phyloP scores from a whole-genome alignment of 1,139 yeast genomes.

The Blastobotrys persicus region DNA sequence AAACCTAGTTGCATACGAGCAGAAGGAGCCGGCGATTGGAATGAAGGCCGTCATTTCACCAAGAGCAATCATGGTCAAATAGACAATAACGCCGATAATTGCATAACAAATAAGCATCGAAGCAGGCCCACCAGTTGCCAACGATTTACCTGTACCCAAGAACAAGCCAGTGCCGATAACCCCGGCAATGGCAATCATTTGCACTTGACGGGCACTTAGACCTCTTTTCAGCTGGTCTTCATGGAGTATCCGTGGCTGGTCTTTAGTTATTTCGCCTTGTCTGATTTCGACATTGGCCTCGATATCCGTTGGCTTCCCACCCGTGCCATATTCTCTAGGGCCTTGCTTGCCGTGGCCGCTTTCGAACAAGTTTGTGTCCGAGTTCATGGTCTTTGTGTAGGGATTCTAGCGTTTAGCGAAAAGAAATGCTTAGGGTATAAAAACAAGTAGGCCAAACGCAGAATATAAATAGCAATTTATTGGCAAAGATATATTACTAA shows the following conservation, averaged over 20 bases:
- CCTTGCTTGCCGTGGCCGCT: not conserved
- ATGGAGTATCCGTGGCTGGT: constrained; percentile 6
- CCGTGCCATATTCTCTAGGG: not conserved
- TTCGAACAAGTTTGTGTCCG: not conserved
- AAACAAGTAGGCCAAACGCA: too few relatives aligned
- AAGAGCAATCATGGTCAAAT: constrained; percentile 53
- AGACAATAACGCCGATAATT: constrained; percentile 52
- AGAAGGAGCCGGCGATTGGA: constrained; percentile 63
- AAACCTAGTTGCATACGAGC: constrained; percentile 57
- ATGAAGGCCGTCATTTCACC: constrained; percentile 65
- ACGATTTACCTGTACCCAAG: constrained; percentile 52
- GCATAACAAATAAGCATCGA: constrained; percentile 49
- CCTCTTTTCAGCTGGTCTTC: constrained; percentile 39
- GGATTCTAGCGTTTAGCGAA: not conserved
- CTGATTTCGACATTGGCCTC: constrained; percentile 1
- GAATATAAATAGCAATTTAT: too few relatives aligned
- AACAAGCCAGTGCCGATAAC: constrained; percentile 57
- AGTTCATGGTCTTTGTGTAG: not conserved
- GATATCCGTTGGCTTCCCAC: not conserved
- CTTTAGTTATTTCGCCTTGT: constrained; percentile 10
- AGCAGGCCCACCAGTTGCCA: constrained; percentile 56
- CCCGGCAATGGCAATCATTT: constrained; percentile 42
- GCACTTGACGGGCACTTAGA: constrained; percentile 52
- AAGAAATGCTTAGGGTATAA: not conserved
- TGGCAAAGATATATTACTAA: not conserved